Evolutionary conservation across 2,329 filamentous ascomycete species (phyloP).

Genomic region (Fusarium caatingaense): DNA sequence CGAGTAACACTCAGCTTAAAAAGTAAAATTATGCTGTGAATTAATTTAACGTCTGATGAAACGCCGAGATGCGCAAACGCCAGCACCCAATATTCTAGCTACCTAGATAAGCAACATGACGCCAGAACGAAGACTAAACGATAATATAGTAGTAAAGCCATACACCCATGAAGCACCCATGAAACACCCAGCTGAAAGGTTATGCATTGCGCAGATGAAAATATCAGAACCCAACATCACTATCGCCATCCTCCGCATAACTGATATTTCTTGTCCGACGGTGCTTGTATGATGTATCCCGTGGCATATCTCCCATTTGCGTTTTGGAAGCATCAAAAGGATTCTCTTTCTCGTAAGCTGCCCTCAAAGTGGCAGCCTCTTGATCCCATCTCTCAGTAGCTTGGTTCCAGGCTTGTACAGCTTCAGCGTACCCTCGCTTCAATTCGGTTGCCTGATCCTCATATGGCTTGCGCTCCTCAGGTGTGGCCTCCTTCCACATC

Average conservation of each 20-base stretch:
- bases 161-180: slow-evolving; percentile 21
- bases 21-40: slow-evolving; percentile 9
- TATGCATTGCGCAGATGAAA: slow-evolving; percentile 15
- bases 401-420: slow-evolving; percentile 69
- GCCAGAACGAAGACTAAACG: not conserved
- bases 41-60: not conserved
- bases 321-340: slow-evolving; percentile 50
- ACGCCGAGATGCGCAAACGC: slow-evolving; percentile 27
- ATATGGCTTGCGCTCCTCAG: slow-evolving; percentile 80
- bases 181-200: slow-evolving; percentile 16
- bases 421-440: slow-evolving; percentile 71
- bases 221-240: slow-evolving; percentile 42
- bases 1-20: not conserved
- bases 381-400: slow-evolving; percentile 78
- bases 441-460: slow-evolving; percentile 78
- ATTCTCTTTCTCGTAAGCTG: slow-evolving; percentile 64
- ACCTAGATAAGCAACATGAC: not conserved
- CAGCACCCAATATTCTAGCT: slow-evolving; percentile 9
- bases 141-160: slow-evolving; percentile 6
- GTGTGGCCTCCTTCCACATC: slow-evolving; percentile 85
- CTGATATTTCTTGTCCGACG: slow-evolving; percentile 53
- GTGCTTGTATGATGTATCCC: slow-evolving; percentile 47
- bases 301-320: slow-evolving; percentile 41
- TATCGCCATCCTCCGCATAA: slow-evolving; percentile 52
- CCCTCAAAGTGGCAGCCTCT: slow-evolving; percentile 67